Conservation (phyloP, 192 early-diverging fungal species). For the Gaertneriomyces semiglobifer region DNA sequence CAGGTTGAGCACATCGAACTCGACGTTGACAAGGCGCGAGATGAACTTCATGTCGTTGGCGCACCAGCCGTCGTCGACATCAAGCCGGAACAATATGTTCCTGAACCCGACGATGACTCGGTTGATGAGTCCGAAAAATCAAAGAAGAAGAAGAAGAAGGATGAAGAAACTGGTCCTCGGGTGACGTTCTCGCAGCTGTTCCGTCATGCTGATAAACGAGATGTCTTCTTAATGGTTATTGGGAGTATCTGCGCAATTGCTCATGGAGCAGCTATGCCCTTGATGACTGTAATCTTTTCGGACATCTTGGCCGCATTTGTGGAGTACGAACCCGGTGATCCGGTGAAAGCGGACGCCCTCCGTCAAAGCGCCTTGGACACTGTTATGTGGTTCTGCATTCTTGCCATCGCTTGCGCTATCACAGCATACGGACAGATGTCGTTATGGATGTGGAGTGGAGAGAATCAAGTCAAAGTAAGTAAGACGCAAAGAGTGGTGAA, state of each 20-base stretch:
- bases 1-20: no score
- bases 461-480: slow-evolving; percentile 38
- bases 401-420: slow-evolving; percentile 13
- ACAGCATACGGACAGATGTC: slow-evolving; percentile 28
- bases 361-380: neutral
- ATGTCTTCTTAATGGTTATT: slow-evolving; percentile 4
- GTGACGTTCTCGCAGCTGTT: neutral
- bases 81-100: no score
- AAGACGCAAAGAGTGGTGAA: neutral
- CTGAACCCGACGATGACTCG: no score
- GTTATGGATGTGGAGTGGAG: slow-evolving; percentile 26
- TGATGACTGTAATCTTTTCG: slow-evolving; percentile 11
- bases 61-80: no score
- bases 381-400: slow-evolving; percentile 16
- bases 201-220: slow-evolving; percentile 9
- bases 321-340: neutral
- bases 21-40: no score
- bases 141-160: no score
- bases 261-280: slow-evolving; percentile 10
- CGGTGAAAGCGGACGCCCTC: neutral
- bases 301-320: neutral
- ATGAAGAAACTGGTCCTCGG: no score
- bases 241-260: slow-evolving; percentile 7
- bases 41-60: no score
- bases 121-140: no score